phyloP scores from a whole-genome alignment of 495 filamentous ascomycete genomes.

The Aspergillus conjunctus region DNA sequence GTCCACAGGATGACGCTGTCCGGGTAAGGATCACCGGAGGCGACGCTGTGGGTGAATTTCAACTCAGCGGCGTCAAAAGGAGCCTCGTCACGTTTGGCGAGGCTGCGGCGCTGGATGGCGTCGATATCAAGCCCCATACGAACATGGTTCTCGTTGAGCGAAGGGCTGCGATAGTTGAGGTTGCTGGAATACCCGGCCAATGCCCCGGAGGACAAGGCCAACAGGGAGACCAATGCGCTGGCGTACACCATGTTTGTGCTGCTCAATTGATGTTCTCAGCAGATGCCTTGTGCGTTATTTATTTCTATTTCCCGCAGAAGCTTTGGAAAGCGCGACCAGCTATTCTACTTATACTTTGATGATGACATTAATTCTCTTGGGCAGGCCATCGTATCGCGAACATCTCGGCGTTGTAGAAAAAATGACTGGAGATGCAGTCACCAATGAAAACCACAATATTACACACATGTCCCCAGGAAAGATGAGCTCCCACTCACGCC shows the following conservation, averaged over 20 bases:
- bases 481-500: background rate
- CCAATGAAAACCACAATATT: constrained; percentile 5
- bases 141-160: constrained; percentile 51
- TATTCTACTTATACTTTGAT: background rate
- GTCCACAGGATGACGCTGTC: constrained; percentile 70
- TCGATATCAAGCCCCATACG: constrained; percentile 56
- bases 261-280: too few species aligned
- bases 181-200: constrained; percentile 44
- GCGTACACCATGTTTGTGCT: constrained; percentile 12
- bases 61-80: constrained; percentile 48
- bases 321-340: background rate
- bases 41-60: constrained; percentile 69
- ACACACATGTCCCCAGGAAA: constrained; percentile 4
- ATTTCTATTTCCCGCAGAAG: too few species aligned
- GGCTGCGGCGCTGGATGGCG: constrained; percentile 33
- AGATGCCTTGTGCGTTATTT: too few species aligned
- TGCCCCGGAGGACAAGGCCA: constrained; percentile 18
- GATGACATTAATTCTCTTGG: background rate
- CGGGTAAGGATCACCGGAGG: constrained; percentile 68
- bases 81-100: constrained; percentile 33
- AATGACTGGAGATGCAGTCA: background rate
- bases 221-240: constrained; percentile 14
- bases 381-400: too few species aligned
- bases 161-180: constrained; percentile 62
- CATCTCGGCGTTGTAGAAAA: too few species aligned